These are phyloP conservation scores for Colletotrichum higginsianum DNA, from an alignment of 2,329 filamentous ascomycete genomes.

Conservation along the genomic window DNA sequence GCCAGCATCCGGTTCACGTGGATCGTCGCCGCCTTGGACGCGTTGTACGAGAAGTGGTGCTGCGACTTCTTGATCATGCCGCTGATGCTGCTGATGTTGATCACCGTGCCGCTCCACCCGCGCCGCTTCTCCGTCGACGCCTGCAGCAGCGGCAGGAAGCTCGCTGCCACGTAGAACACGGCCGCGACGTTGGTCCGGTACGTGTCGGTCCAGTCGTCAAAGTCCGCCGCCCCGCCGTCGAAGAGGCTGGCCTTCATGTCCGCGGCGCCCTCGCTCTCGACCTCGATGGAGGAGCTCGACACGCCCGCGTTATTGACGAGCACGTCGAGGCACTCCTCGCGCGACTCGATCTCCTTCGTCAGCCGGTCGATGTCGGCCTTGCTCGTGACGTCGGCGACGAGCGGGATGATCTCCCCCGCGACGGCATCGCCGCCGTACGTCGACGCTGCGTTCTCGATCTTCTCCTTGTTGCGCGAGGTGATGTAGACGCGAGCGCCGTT, in stretches of 20 bases:
- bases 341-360: constrained; percentile 68
- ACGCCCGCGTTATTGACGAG: constrained; percentile 79
- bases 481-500: constrained; percentile 82
- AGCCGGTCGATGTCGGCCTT: constrained; percentile 72
- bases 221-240: constrained; percentile 69
- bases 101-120: constrained; percentile 71
- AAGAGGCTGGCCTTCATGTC: constrained; percentile 76
- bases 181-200: constrained; percentile 84
- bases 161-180: constrained; percentile 75
- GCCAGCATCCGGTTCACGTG: constrained; percentile 77
- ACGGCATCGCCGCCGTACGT: constrained; percentile 69
- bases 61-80: constrained; percentile 74
- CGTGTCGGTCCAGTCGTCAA: constrained; percentile 80
- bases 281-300: constrained; percentile 69
- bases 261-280: constrained; percentile 65
- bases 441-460: constrained; percentile 72
- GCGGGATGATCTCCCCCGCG: constrained; percentile 70
- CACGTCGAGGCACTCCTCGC: constrained; percentile 73
- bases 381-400: constrained; percentile 74
- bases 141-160: constrained; percentile 74
- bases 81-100: constrained; percentile 79
- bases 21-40: constrained; percentile 74
- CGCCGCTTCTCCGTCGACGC: constrained; percentile 58
- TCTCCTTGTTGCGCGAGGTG: constrained; percentile 74
- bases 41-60: constrained; percentile 77